A percentile compares a stretch with the other conserved stretches of the same genome.
Evolutionary conservation across 176 grass and related monocot genomes (phyloP).

Genomic region (Zizania latifolia): DNA sequence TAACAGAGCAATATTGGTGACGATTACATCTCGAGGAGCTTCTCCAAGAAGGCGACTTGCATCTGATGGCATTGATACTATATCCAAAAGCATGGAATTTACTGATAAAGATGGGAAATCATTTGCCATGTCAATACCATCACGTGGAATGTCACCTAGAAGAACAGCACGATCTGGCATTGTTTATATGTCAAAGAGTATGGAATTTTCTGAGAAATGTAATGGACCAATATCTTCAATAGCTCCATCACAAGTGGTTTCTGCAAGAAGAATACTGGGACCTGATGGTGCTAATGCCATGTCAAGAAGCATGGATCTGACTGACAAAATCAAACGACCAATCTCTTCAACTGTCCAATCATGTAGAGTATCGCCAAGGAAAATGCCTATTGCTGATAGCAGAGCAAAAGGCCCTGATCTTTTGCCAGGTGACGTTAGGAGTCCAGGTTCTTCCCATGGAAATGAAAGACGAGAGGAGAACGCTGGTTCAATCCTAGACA

Average conservation of each 20-base stretch:
- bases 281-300: constrained; percentile 46
- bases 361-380: constrained; percentile 41
- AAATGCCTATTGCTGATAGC: constrained; percentile 31
- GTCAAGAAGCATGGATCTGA: constrained; percentile 54
- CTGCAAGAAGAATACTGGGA: constrained; percentile 42
- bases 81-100: constrained; percentile 39
- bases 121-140: constrained; percentile 12
- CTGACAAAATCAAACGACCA: constrained; percentile 36
- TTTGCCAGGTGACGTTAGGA: constrained; percentile 34
- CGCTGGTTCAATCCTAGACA: constrained; percentile 32
- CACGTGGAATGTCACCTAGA: constrained; percentile 51
- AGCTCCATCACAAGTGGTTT: constrained; percentile 30
- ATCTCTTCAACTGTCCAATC: constrained; percentile 36
- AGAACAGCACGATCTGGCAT: constrained; percentile 32
- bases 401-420: constrained; percentile 32
- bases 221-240: constrained; percentile 34
- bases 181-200: constrained; percentile 42
- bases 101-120: constrained; percentile 41
- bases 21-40: constrained; percentile 41
- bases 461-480: constrained; percentile 48
- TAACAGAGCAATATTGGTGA: constrained; percentile 27
- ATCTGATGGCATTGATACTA: constrained; percentile 37
- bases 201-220: constrained; percentile 51
- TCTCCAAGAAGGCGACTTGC: constrained; percentile 46
- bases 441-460: constrained; percentile 45